Evolutionary conservation across 257 asterid species (phyloP), one percentile per base, ranked within the genome.

Genomic region (Paraleonurus japonicus): DNA sequence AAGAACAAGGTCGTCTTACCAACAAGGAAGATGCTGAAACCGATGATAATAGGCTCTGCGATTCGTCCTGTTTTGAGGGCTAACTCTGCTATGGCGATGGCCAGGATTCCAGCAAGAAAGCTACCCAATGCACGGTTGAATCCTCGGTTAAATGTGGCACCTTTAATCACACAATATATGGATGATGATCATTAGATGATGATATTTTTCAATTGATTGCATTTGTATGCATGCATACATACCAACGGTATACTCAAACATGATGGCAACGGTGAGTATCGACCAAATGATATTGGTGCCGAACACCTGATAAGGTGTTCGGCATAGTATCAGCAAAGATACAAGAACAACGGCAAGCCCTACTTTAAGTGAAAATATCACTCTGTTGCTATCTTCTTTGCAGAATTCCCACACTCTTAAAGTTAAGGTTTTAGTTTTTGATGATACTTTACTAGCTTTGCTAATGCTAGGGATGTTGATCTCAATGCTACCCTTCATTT

Each of bases 171-270:
- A 61, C 8, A 74, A 66, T n/a, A n/a, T n/a, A n/a, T 30, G 13
- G 4, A 57, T 5, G 48, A 67, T 43, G 28, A 37, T 28, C 10
- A 35, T 54, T 23, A 19, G 20, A 35, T n/a, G 50, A 65, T 60
- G 15, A 57, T 12, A 9, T 20, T 32, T 0, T 53, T 53, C n/a
- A 22, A 19, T 23, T 22, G 74, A 32, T 43, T 5, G 17, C 19
- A 37, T 73, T 54, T 51, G 1, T 2, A 3, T 12, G n/a, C n/a
- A n/a, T 43, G 1, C 17, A 3, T n/a, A 76, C 91, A 28, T 84
- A 89, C 96, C 91, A 15, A 89, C 91, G 4, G 87, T 89, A 41
- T 87, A 85, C 67, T 87, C 93, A 72, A 87, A 89, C 93, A 89
- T 89, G 82, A 89, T 66, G 76, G 89, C 96, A 16, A 87, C 93